Evolutionary conservation across 257 asterid species (phyloP).

Genomic region (Nemophila menziesii): DNA sequence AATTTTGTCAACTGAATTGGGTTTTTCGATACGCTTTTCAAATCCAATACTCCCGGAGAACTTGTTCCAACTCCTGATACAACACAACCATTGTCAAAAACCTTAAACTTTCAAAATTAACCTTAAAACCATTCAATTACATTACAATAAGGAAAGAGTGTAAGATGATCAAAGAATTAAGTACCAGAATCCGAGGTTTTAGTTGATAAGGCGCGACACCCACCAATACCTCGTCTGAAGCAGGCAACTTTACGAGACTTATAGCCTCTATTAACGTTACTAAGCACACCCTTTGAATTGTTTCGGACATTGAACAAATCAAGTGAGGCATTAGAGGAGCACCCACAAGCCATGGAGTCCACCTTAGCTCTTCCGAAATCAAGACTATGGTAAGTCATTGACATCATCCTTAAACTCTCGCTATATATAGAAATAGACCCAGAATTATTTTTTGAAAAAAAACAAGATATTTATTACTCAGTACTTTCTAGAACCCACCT

Average conservation of each 20-base stretch:
- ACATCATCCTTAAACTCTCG: neutral
- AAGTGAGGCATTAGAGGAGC: slow-evolving; percentile 51
- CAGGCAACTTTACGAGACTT: slow-evolving; percentile 35
- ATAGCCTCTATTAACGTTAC: slow-evolving; percentile 35
- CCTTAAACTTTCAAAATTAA: neutral
- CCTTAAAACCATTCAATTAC: neutral
- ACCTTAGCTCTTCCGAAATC: slow-evolving; percentile 50
- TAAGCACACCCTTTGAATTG: slow-evolving; percentile 28
- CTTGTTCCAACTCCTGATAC: slow-evolving; percentile 38
- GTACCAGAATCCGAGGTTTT: slow-evolving; percentile 51
- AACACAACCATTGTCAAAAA: slow-evolving; percentile 5
- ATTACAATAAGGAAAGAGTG: neutral
- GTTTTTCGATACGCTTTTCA: slow-evolving; percentile 24
- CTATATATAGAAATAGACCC: neutral
- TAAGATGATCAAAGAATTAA: slow-evolving; percentile 37
- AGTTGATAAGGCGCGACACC: slow-evolving; percentile 50
- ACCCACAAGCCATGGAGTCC: slow-evolving; percentile 55
- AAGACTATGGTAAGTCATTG: slow-evolving; percentile 57
- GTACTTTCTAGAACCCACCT: slow-evolving; percentile 31
- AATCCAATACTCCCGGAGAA: slow-evolving; percentile 45
- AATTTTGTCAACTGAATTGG: slow-evolving; percentile 38
- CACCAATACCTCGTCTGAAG: slow-evolving; percentile 38
- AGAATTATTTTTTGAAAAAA: neutral
- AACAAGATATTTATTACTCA: slow-evolving; percentile 11
- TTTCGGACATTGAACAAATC: slow-evolving; percentile 24